phyloP scores from a whole-genome alignment of 139 green algal genomes.

The Gonium pectorale region DNA sequence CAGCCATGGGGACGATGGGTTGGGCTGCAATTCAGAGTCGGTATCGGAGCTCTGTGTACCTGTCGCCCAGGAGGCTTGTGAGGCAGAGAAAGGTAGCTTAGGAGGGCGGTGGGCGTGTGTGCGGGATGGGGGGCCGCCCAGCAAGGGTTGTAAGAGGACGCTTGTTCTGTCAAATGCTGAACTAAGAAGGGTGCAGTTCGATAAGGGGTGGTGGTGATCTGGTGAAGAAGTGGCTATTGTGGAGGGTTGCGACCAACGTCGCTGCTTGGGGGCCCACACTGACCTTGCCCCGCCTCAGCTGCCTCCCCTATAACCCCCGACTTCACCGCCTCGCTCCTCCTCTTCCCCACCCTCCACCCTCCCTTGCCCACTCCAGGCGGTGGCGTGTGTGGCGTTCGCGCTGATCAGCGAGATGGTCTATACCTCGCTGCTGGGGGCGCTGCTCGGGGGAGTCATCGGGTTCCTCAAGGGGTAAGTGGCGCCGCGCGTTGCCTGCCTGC shows the following conservation, averaged over 20 bases:
- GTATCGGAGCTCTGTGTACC: too few species aligned
- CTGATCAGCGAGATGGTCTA: conserved; percentile 50
- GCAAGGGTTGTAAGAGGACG: too few species aligned
- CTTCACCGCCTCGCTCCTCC: neutral
- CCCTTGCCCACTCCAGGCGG: conserved; percentile 9
- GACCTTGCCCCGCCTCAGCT: neutral
- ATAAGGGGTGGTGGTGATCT: too few species aligned
- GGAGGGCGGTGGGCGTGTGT: too few species aligned
- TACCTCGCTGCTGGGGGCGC: conserved; percentile 27
- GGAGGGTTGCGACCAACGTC: neutral
- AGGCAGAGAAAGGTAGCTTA: too few species aligned
- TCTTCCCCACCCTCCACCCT: neutral
- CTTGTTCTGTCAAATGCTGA: too few species aligned
- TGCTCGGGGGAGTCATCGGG: conserved; percentile 28
- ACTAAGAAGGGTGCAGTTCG: too few species aligned
- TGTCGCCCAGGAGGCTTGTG: too few species aligned
- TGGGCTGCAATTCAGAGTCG: too few species aligned
- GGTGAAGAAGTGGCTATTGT: neutral
- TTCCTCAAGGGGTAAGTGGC: conserved; percentile 21
- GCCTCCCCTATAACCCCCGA: neutral
- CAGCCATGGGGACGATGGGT: too few species aligned
- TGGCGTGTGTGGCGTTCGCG: conserved; percentile 47
- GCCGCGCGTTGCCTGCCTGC: neutral
- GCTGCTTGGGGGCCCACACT: too few species aligned
- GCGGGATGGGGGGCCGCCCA: too few species aligned